phyloP scores from a whole-genome alignment of 2,329 filamentous ascomycete species.

The Cryphonectria radicalis region DNA sequence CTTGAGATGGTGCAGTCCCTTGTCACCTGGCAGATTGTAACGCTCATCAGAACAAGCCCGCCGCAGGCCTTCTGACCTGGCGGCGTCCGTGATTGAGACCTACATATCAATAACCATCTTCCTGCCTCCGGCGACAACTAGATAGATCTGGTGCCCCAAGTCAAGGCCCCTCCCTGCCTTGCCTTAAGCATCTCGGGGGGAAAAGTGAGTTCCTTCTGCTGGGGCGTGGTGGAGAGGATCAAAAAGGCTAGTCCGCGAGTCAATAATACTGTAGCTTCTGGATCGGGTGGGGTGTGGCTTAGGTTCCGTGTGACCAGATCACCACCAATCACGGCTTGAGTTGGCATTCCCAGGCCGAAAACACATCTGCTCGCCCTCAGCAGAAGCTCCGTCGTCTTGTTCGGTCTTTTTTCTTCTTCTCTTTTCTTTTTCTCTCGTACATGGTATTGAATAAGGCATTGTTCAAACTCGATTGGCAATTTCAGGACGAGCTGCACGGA shows the following conservation, averaged over 20 bases:
- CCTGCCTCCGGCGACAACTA: not conserved
- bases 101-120: not conserved
- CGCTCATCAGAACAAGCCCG: not conserved
- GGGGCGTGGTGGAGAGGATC: not conserved
- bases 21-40: not conserved
- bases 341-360: no score
- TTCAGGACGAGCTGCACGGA: not conserved
- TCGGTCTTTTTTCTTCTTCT: not conserved
- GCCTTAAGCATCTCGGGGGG: no score
- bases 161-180: no score
- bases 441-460: not conserved
- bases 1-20: not conserved
- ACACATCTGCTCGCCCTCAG: not conserved
- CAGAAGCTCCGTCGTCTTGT: not conserved
- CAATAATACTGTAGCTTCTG: not conserved
- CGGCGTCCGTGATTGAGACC: not conserved
- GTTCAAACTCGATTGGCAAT: not conserved
- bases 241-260: not conserved
- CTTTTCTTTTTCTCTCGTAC: no score
- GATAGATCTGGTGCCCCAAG: no score
- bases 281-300: not conserved
- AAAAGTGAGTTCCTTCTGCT: not conserved
- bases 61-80: not conserved
- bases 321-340: slow-evolving; percentile 3
- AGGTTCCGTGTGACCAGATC: not conserved